Evolutionary conservation across 257 asterid species (phyloP).

Genomic region (Rauvolfia tetraphylla): DNA sequence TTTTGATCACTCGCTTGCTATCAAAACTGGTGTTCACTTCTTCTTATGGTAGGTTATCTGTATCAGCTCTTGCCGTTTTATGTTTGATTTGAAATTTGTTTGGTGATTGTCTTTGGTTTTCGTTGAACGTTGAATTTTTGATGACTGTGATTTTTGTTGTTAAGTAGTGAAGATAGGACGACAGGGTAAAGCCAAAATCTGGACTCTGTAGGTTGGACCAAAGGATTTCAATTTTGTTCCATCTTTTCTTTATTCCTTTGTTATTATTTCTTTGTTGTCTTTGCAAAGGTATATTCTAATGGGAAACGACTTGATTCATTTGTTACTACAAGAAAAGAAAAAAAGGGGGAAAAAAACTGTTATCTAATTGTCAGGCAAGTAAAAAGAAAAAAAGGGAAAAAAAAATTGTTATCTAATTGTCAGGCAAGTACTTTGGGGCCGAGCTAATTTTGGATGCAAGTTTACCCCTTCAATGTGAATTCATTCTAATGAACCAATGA

Average conservation of each 20-base stretch:
- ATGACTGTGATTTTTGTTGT: background rate
- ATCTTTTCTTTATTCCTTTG: too few relatives aligned
- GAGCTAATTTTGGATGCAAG: background rate
- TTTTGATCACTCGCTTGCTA: slow-evolving; percentile 86
- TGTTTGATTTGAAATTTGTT: background rate
- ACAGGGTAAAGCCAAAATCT: background rate
- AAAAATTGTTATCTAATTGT: background rate
- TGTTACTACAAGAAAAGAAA: too few relatives aligned
- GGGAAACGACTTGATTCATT: background rate
- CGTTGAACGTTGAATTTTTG: background rate
- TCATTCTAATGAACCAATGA: background rate
- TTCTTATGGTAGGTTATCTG: slow-evolving; percentile 60
- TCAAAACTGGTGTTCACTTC: slow-evolving; percentile 84
- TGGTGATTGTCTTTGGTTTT: background rate
- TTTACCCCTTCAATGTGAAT: background rate
- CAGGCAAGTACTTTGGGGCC: background rate
- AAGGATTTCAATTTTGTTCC: background rate
- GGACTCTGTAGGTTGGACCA: background rate
- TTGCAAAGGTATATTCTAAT: background rate
- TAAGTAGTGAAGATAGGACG: background rate
- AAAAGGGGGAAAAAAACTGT: too few relatives aligned
- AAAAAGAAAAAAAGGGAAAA: too few relatives aligned
- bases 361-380: too few relatives aligned
- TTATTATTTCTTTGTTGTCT: background rate
- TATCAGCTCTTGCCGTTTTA: background rate